Percentiles rank a stretch among this genome's conserved stretches.
phyloP scores from a whole-genome alignment of 2,329 filamentous ascomycete genomes.

The Sodiomyces alkalinus region DNA sequence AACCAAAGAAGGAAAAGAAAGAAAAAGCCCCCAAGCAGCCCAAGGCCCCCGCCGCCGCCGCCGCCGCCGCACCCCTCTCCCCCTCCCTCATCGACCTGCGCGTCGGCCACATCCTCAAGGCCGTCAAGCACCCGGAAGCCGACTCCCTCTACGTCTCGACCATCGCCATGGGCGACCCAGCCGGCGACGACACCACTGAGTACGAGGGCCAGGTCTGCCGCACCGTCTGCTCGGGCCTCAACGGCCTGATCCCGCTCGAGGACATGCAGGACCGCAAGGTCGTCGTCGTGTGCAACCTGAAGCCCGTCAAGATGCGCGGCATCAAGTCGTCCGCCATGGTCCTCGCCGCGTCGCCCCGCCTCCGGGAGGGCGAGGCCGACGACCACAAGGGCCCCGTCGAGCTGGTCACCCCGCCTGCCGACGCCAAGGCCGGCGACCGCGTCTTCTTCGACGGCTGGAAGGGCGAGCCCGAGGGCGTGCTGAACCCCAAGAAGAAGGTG shows the following conservation, averaged over 20 bases:
- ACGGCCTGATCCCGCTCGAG: conserved; percentile 79
- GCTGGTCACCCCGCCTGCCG: conserved; percentile 71
- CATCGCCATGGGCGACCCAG: conserved; percentile 81
- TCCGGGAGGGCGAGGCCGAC: conserved; percentile 68
- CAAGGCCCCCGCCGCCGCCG: conserved; percentile 53
- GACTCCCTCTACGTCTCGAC: conserved; percentile 93
- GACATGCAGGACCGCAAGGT: conserved; percentile 97
- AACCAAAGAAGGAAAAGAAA: conserved; percentile 48
- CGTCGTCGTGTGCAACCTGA: conserved; percentile 91
- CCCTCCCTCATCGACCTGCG: conserved; percentile 85
- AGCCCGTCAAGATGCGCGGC: conserved; percentile 98
- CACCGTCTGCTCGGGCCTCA: conserved; percentile 93
- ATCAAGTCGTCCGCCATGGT: conserved; percentile 74
- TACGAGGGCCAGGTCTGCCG: conserved; percentile 84
- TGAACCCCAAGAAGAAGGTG: conserved; percentile 99
- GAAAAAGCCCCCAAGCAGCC: conserved; percentile 84
- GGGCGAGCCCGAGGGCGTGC: conserved; percentile 78
- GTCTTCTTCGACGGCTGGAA: conserved; percentile 92
- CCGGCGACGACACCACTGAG: conserved; percentile 80
- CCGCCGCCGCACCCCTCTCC: conserved; percentile 61
- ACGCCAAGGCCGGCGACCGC: conserved; percentile 66
- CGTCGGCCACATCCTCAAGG: conserved; percentile 94
- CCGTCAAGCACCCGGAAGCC: conserved; percentile 87
- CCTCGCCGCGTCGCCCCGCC: conserved; percentile 74
- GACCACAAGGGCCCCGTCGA: conserved; percentile 86